Base-by-base conservation (phyloP, 495 filamentous ascomycete genomes). In the Penicillium psychrofluorescens region DNA sequence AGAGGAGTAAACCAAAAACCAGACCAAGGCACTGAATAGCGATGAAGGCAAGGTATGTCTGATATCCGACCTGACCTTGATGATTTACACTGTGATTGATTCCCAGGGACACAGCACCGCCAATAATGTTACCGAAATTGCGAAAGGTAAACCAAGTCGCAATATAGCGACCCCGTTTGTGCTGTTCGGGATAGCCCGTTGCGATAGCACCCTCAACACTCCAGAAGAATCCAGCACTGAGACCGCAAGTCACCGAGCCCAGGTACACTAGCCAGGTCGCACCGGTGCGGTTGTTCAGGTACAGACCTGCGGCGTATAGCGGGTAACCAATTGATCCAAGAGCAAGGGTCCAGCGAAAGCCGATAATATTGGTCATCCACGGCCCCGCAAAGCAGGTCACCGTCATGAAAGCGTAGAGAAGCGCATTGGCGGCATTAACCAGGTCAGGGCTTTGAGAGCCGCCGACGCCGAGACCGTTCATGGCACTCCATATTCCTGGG, bases 401-500 rank as follows among this genome's bases (percentile, higher is more conserved):
- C 1, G 46, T 47, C 55, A 56, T 58, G 33, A 61, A 45, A 2
- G 42, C 51, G 33, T 50, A 81, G 8, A 71, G 66, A 13, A 81
- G 50, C 7, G 74, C 67, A 52, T 79, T 81, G 0, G 74, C 71
- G 7, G 70, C 73, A 51, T 80, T 79, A 16, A 79, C 74, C 0
- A 79, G 56, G 48, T 74, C 70, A 7, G 76, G 76, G 41, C 63
- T 62, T 35, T 76, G 68, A 30, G 67, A 63, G 13, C 77, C 76
- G 31, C 77, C 78, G 0, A 74, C 78, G 0, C 78, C 77, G 1
- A 76, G 70, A 22, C 61, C 60, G 45, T 76, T 78, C 59, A 79
- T 61, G 7, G 78, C 77, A 38, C 70, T 74, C 77, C 76, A 81
- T 39, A 80, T 72, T 8, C 76, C 77, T 0, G 75, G 75, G n/a